Percentiles rank a stretch among this genome's conserved stretches.
phyloP scores from a whole-genome alignment of 768 basidiomycete species.

The Coprinopsis cinerea region DNA sequence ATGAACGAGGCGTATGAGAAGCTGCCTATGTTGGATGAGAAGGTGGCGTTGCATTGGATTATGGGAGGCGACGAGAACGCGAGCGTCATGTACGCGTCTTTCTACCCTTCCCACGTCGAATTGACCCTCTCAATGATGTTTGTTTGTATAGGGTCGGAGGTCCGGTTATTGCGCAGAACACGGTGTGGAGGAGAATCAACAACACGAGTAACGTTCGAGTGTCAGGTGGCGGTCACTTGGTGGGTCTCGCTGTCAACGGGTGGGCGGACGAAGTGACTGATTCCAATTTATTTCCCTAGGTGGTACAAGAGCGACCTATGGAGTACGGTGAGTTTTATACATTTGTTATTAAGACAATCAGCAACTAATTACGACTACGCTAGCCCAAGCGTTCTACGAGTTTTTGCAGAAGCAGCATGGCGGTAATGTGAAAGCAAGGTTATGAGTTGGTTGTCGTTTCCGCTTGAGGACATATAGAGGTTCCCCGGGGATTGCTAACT shows the following conservation, averaged over 20 bases:
- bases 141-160: conserved; percentile 21
- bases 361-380: too few relatives aligned
- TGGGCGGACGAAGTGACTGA: background rate
- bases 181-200: conserved; percentile 19
- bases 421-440: too few relatives aligned
- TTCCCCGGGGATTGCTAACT: too few relatives aligned
- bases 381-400: background rate
- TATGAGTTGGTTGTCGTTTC: too few relatives aligned
- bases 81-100: conserved; percentile 16
- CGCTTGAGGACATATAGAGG: too few relatives aligned
- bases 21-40: conserved; percentile 20
- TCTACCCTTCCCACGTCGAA: background rate
- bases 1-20: conserved; percentile 24
- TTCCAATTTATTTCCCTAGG: conserved; percentile 12
- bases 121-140: background rate
- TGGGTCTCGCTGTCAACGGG: background rate
- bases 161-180: conserved; percentile 13
- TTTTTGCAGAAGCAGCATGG: too few relatives aligned
- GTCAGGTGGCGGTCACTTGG: conserved; percentile 21
- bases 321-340: background rate
- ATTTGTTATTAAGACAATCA: too few relatives aligned
- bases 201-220: conserved; percentile 22
- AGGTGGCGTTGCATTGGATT: conserved; percentile 21
- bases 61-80: conserved; percentile 22
- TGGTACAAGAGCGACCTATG: conserved; percentile 23